Base-by-base conservation (phyloP, 176 grass and related monocot species). In the Aegilops umbellulata region DNA sequence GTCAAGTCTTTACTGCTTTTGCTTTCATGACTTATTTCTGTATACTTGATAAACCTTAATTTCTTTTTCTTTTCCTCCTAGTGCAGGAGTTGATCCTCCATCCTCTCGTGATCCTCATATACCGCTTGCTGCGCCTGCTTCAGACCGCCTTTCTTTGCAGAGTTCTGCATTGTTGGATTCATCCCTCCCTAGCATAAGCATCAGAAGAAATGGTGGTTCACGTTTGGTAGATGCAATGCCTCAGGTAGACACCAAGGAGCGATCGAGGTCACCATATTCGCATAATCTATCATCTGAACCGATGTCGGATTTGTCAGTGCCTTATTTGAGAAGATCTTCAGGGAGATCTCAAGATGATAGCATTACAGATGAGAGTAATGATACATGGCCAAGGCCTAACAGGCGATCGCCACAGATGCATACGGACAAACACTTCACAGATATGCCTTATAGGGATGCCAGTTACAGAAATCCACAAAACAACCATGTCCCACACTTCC, bases 21-120 rank as follows among this genome's bases (percentile, higher is more conserved):
- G 39, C 16, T 35, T 90, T 46, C 64, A 65, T 36, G 32, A 26
- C 44, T 58, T 84, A 25, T 35, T 78, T 86, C 30, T 88, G 31
- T 58, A 24, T 87, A 86, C 38, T 49, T 83, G 24, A 83, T 14
- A 22, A 83, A 61, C 70, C 82, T 80, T 23, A 87, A 67, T 72
- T 73, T 44, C 60, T 23, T 76, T 85, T 83, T 39, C 58, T 65
- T 94, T 92, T 88, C 76, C 22, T 90, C 88, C 83, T 90, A 92
- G 84, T 90, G 87, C 95, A 97, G 95, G 90, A 87, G 95, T 91
- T 88, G 95, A 94, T 89, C 63, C 58, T 94, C 82, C 90, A 78
- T 93, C 89, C 60, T 82, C 95, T 89, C 89, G 89, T 86, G 90
- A 91, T 89, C 86, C 95, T 85, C 88, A 76, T 89, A 47, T 77